These are phyloP conservation scores for Coemansia sp. DNA, from an alignment of 192 early-diverging fungal genomes.

Conservation along the genomic window DNA sequence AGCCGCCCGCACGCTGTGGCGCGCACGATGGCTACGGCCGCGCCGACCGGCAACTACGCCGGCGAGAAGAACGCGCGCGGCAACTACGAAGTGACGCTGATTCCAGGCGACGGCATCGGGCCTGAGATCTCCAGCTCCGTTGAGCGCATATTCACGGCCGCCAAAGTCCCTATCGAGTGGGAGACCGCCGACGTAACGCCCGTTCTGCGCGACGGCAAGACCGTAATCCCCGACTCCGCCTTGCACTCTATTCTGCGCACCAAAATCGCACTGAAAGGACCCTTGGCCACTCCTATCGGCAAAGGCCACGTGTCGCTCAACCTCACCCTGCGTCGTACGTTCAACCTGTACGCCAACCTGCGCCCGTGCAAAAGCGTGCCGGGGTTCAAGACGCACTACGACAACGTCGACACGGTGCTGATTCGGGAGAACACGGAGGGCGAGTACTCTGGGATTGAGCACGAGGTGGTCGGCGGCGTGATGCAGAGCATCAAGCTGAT, in stretches of 20 bases:
- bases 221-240: slow-evolving; percentile 90
- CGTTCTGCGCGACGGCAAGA: slow-evolving; percentile 86
- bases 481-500: slow-evolving; percentile 99
- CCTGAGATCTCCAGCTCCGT: slow-evolving; percentile 96
- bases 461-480: slow-evolving; percentile 91
- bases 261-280: slow-evolving; percentile 96
- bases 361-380: slow-evolving; percentile 97
- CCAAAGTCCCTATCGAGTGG: slow-evolving; percentile 94
- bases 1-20: not conserved
- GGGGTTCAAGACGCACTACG: slow-evolving; percentile 94
- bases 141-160: slow-evolving; percentile 87
- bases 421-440: slow-evolving; percentile 99
- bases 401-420: slow-evolving; percentile 95
- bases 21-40: slow-evolving; percentile 40
- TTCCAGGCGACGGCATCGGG: slow-evolving; percentile 98
- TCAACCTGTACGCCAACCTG: slow-evolving; percentile 98
- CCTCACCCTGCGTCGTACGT: slow-evolving; percentile 84
- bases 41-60: slow-evolving; percentile 45
- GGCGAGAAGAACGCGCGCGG: slow-evolving; percentile 58
- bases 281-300: slow-evolving; percentile 96
- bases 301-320: slow-evolving; percentile 98
- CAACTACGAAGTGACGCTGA: slow-evolving; percentile 88
- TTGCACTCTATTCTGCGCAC: slow-evolving; percentile 88
- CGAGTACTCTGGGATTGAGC: slow-evolving; percentile 99
- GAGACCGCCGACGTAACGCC: slow-evolving; percentile 94